Base-by-base conservation (phyloP, 1,284 basidiomycete species). In the Pholiota adiposa region DNA sequence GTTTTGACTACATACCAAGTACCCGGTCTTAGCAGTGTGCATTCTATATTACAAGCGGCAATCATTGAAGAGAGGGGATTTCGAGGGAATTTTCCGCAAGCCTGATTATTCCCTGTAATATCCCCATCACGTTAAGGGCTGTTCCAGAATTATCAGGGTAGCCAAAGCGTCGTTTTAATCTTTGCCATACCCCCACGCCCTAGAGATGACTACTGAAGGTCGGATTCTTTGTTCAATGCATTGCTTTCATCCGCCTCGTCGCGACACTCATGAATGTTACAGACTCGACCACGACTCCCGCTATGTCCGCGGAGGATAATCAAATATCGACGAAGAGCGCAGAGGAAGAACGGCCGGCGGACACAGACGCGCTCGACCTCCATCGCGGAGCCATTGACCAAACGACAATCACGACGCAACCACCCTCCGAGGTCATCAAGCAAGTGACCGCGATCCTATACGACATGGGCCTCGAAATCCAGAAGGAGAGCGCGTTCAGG, bases 361-460 rank as follows among this genome's bases (percentile, higher is more conserved):
- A 48, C 34, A 25, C 33, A 29, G 62, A 56, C 16, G 54, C 51
- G 11, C 78, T 97, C 52, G 88, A 90, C 16, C 82, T 92, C 41
- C 97, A 99, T 70, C 89, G 92, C 58, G 96, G 97, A 63, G 90
- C 96, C 1, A 92, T 98, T 48, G 97, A 98, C 76, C 90, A 93
- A 67, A 89, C 89, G 12, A 96, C 90, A 11, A 85, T 98, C 59
- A 97, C 96, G 12, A 92, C 88, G 3, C 83, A 87, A 14, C 79
- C 87, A 16, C 96, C 97, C 1, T 80, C 84, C 4, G 87, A 90
- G 58, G 93, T 97, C 21, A 94, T 98, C 81, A 81, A 82, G 62
- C 89, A 92, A 65, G 84, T 98, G 50, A 82, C 85, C 63, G 78
- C 80, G 41, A 89, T 93, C 4, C 79, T 99, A 50, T 81, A 86